phyloP scores from a whole-genome alignment of 2,329 filamentous ascomycete species.

The Neofusicoccum umdonicola region DNA sequence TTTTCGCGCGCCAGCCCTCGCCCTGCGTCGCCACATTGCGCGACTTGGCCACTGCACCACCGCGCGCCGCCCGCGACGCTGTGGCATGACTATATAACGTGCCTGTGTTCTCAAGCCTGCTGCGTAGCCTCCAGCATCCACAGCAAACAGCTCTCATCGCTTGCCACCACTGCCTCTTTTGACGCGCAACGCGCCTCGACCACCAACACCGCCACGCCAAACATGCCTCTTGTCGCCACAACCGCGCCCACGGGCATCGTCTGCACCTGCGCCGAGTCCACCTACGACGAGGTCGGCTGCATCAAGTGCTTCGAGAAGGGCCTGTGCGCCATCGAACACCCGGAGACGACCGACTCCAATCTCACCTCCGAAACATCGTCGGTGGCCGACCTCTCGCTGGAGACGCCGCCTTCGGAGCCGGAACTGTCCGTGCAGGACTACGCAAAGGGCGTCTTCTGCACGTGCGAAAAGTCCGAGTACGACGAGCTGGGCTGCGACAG shows the following conservation, averaged over 20 bases:
- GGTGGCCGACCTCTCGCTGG: background rate
- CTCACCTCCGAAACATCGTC: constrained; percentile 5
- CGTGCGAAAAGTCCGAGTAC: constrained; percentile 16
- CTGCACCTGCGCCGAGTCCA: constrained; percentile 14
- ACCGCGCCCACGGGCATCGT: constrained; percentile 7
- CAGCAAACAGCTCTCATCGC: background rate
- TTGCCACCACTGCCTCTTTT: background rate
- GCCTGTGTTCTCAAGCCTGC: background rate
- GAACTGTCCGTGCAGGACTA: background rate
- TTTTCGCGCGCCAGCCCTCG: background rate
- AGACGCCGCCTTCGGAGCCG: background rate
- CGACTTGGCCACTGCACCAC: constrained; percentile 8
- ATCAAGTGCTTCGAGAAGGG: constrained; percentile 13
- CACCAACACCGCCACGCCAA: background rate
- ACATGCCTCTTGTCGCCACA: background rate
- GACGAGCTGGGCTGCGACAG: constrained; percentile 15
- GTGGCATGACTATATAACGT: background rate
- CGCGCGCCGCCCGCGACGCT: background rate
- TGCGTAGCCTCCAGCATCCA: constrained; percentile 12
- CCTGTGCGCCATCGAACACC: constrained; percentile 14
- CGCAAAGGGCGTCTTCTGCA: constrained; percentile 17
- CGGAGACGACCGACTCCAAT: background rate
- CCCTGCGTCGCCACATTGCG: background rate
- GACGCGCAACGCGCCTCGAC: background rate
- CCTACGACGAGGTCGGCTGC: constrained; percentile 18